phyloP scores from a whole-genome alignment of 306 rosid species.

The Fagus sylvatica region DNA sequence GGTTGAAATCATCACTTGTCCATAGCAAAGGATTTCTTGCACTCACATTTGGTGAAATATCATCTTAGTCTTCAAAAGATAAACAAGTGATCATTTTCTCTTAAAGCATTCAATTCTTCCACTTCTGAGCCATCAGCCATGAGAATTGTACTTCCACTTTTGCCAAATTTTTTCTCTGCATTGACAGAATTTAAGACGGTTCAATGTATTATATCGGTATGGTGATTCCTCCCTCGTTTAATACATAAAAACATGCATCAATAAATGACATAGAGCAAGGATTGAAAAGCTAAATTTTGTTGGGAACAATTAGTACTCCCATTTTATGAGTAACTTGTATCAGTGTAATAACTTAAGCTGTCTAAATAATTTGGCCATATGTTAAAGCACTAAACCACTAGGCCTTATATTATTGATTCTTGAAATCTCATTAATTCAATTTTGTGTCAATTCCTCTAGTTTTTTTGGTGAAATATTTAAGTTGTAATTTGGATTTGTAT shows the following conservation, averaged over 20 bases:
- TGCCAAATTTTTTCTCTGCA: slow-evolving; percentile 73
- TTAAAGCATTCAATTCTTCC: slow-evolving; percentile 59
- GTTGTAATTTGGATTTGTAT: not conserved
- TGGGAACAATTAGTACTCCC: not conserved
- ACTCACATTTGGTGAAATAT: slow-evolving; percentile 4
- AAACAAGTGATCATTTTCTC: slow-evolving; percentile 71
- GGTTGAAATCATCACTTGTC: not conserved
- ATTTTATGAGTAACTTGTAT: not conserved
- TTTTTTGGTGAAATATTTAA: not conserved
- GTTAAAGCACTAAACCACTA: not conserved
- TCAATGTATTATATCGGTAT: not conserved
- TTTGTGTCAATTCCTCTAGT: not conserved
- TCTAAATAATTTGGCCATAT: not conserved
- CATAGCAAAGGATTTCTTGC: not conserved
- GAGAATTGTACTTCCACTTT: slow-evolving; percentile 61
- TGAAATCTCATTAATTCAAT: not conserved
- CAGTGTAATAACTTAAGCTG: not conserved
- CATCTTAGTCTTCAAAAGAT: slow-evolving; percentile 44
- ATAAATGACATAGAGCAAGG: not conserved
- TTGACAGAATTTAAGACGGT: slow-evolving; percentile 18
- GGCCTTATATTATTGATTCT: not conserved
- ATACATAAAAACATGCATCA: slow-evolving; percentile 12
- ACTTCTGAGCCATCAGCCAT: slow-evolving; percentile 78
- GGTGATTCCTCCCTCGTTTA: slow-evolving; percentile 11
- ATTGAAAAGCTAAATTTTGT: not conserved